Base-by-base conservation (phyloP, 257 asterid genomes). In the Solanum medicagineum region DNA sequence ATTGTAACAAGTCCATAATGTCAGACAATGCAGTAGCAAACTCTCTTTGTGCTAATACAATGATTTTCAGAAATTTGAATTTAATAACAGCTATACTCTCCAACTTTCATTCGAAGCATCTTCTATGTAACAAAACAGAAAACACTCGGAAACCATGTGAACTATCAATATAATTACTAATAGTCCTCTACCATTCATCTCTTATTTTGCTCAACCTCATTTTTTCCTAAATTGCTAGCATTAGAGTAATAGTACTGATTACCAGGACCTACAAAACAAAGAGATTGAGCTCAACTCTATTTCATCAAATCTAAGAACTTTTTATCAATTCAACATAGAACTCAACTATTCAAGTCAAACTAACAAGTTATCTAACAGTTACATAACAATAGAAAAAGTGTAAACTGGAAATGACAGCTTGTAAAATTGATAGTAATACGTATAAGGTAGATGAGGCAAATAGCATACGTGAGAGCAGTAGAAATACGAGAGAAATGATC, bases 401-500 rank as follows among this genome's bases (percentile, higher is more conserved):
- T 1, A 9, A 26, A 83, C 7, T 65, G 60, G 84, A 22, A 54
- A 68, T 59, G 65, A 49, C 26, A 19, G 16, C 42, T 19, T 6
- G 54, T 20, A 71, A 71, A 40, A 71, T 2, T 44, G 36, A 55
- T 10, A 17, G 53, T 17, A 9, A 44, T 40, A 71, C 26, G 54
- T 19, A 42, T 42, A 73, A 73, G 40, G 20, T 45, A 73, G 56
- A 44, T 73, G 36, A 73, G 56, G 56, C 40, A 74, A 84, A 55
- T 17, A 29, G 42, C 10, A 20, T 11, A 24, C 8, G 49, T 89
- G 81, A 96, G 98, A 32, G 99, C 92, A 32, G 84, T 81, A 9
- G 98, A 95, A 81, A 96, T 96, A 22, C 93, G 90, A 57, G 93
- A 89, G 83, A 96, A 96, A 89, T 93, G 98, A 8, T 95, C 92